Conservation (phyloP, 768 basidiomycete species). For the Jaapia argillacea region DNA sequence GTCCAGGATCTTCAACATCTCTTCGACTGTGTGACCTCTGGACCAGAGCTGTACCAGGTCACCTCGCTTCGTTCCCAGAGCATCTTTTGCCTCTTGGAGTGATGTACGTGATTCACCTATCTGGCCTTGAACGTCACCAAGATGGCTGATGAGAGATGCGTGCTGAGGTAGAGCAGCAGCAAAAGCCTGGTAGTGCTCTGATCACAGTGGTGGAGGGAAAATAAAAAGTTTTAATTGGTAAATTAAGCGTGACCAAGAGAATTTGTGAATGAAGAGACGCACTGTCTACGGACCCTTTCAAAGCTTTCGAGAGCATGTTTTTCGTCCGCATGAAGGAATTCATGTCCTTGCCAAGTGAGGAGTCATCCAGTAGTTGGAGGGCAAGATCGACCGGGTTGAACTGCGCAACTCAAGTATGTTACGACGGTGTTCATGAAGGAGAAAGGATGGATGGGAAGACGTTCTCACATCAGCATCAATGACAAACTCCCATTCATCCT, state of each 20-base stretch:
- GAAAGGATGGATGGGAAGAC: background rate
- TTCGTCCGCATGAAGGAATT: constrained; percentile 72
- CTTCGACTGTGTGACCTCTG: constrained; percentile 83
- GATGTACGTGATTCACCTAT: constrained; percentile 58
- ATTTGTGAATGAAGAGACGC: constrained; percentile 15
- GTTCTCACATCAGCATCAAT: constrained; percentile 65
- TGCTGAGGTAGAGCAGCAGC: constrained; percentile 92
- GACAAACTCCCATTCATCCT: constrained; percentile 85
- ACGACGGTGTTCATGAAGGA: background rate
- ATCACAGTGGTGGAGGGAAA: constrained; percentile 5
- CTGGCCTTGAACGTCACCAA: constrained; percentile 66
- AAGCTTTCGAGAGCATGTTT: constrained; percentile 62
- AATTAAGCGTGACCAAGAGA: background rate
- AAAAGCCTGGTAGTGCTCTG: constrained; percentile 90
- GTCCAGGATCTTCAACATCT: constrained; percentile 91
- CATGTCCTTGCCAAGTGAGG: constrained; percentile 63
- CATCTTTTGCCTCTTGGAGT: constrained; percentile 73
- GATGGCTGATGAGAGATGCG: constrained; percentile 61
- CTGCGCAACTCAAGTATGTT: constrained; percentile 27
- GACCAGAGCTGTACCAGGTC: constrained; percentile 89
- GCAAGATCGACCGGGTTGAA: constrained; percentile 95
- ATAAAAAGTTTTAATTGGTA: constrained; percentile 8
- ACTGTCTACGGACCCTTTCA: constrained; percentile 88
- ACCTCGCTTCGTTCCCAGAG: constrained; percentile 69
- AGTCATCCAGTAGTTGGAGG: constrained; percentile 75